Percentiles rank a stretch among this genome's conserved stretches.
Evolutionary conservation across 257 asterid genomes (phyloP).

Genomic region (Cynanchum wilfordii): DNA sequence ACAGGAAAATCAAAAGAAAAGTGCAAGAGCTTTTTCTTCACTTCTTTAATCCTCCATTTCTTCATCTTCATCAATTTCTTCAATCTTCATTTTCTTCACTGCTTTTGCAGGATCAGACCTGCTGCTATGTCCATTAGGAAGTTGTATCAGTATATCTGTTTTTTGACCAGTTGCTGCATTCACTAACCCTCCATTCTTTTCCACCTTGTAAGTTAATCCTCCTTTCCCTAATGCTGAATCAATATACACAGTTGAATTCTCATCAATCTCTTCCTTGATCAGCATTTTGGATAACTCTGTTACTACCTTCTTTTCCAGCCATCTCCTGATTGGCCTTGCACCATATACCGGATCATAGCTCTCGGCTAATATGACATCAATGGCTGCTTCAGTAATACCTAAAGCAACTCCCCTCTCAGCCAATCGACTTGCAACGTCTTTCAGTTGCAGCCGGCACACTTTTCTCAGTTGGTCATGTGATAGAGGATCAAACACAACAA

Average conservation of each 20-base stretch:
- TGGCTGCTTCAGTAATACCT: slow-evolving; percentile 68
- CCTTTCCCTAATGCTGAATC: slow-evolving; percentile 42
- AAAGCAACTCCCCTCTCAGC: slow-evolving; percentile 87
- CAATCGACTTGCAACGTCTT: slow-evolving; percentile 73
- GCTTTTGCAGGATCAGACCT: slow-evolving; percentile 59
- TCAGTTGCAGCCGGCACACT: slow-evolving; percentile 74
- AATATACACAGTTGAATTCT: slow-evolving; percentile 68
- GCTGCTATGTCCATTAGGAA: slow-evolving; percentile 29
- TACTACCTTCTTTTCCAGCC: slow-evolving; percentile 89
- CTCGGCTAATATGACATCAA: slow-evolving; percentile 61
- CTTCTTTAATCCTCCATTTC: slow-evolving; percentile 13
- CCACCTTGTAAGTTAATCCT: slow-evolving; percentile 49
- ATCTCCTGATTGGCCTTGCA: slow-evolving; percentile 85
- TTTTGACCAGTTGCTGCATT: slow-evolving; percentile 66
- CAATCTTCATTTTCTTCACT: slow-evolving; percentile 77
- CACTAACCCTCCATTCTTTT: slow-evolving; percentile 81
- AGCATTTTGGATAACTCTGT: slow-evolving; percentile 84
- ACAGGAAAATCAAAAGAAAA: no score
- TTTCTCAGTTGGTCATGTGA: slow-evolving; percentile 77
- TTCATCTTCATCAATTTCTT: slow-evolving; percentile 66
- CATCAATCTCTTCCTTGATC: slow-evolving; percentile 72
- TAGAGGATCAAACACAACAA: slow-evolving; percentile 85
- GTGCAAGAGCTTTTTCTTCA: no score
- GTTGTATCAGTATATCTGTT: slow-evolving; percentile 67
- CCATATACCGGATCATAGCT: slow-evolving; percentile 90